A percentile compares a stretch with the other conserved stretches of the same genome.
phyloP scores from a whole-genome alignment of 805 yeast species.

The Cyberlindnera sargentensis region DNA sequence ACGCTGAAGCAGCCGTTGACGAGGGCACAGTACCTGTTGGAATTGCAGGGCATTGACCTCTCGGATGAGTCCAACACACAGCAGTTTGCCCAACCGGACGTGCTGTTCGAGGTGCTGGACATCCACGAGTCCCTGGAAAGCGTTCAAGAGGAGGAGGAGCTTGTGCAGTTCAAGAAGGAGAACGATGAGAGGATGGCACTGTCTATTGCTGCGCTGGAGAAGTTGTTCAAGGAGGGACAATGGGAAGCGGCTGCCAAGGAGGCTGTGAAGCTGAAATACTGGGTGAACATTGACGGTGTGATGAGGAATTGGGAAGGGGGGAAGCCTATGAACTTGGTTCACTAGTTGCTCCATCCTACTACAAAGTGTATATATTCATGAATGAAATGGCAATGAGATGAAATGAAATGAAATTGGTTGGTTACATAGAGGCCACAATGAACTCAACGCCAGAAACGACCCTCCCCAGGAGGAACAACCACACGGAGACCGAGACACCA shows the following conservation, averaged over 20 bases:
- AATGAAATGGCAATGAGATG: no score
- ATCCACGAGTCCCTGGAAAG: conserved; percentile 78
- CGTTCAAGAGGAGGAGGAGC: conserved; percentile 51
- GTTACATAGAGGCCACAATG: no score
- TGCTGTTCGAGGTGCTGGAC: conserved; percentile 73
- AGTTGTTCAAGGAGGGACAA: conserved; percentile 38
- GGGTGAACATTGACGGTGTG: conserved; percentile 71
- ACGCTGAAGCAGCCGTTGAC: conserved; percentile 62
- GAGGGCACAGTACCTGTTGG: conserved; percentile 57
- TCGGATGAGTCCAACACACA: conserved; percentile 49
- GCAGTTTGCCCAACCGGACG: conserved; percentile 26
- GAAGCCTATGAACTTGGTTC: no score
- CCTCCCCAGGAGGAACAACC: conserved; percentile 39
- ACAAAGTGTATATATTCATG: no score
- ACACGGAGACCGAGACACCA: conserved; percentile 51
- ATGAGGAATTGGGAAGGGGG: conserved; percentile 76
- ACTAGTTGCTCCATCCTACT: no score
- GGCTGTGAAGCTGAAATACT: conserved; percentile 72
- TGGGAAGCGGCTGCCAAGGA: conserved; percentile 56
- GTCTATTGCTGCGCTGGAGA: conserved; percentile 38
- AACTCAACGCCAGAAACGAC: conserved; percentile 21
- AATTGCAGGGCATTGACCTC: conserved; percentile 41
- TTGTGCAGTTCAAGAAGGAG: conserved; percentile 42
- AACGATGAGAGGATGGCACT: conserved; percentile 50
- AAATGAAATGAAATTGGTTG: no score